Base-by-base conservation (phyloP, 495 filamentous ascomycete genomes). In the Penicillium manginii region DNA sequence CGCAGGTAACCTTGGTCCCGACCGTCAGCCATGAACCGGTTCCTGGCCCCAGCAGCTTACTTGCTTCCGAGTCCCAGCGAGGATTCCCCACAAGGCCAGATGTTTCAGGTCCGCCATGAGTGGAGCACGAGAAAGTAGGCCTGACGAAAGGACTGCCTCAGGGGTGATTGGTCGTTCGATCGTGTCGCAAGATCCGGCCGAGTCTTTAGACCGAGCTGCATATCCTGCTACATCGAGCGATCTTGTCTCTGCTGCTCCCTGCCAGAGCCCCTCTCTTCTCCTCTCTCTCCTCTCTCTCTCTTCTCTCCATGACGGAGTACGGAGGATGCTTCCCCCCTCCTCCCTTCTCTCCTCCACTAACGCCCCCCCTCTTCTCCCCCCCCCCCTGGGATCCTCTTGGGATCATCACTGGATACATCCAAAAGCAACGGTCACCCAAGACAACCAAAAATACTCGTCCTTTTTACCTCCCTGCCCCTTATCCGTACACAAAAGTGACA, bases 101-200 rank as follows among this genome's bases (percentile, higher is more conserved):
- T 50, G 48, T 50, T 50, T 50, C 48, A 50, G 48, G 31, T 32
- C n/a, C 45, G 21, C 14, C 22, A 15, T 23, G 9, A 29, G 54
- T 57, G 55, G 55, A 51, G 31, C 43, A 12, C 31, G 35, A 12
- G 17, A 43, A n/a, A 17, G 40, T 43, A 50, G 35, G 48, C 55
- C 47, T 57, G 55, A 57, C 55, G 55, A 57, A 55, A 47, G 19
- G 35, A 39, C 23, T 29, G 29, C 21, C 31, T 31, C 50, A 54
- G 21, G 19, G 49, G 11, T 55, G 52, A 60, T 60, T 51, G 52
- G 58, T 19, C 18, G 29, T 53, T 52, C 56, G 50, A 53, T 58
- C 56, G 39, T 33, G 37, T 10, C 39, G 37, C 21, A 40, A 60
- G 58, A 60, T 64, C 62, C 62, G 62, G 62, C 58, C 62, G 62